A percentile compares a stretch with the other conserved stretches of the same genome.
Conservation (phyloP, 352 stramenopile genomes). For the Phytophthora hibernalis region DNA sequence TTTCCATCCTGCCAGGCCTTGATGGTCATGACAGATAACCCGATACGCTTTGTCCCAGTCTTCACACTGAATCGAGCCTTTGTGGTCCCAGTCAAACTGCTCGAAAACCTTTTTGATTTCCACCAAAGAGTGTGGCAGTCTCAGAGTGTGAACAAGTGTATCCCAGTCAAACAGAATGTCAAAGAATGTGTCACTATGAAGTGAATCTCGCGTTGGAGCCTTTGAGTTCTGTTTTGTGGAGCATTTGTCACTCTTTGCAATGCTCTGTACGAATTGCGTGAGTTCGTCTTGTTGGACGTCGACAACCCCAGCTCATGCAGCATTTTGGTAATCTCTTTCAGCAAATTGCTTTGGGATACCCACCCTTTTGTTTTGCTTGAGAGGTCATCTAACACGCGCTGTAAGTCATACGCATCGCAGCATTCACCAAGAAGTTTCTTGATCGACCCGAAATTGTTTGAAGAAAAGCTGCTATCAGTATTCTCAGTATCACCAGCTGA, state of each 20-base stretch:
- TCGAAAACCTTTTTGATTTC: slow-evolving; percentile 57
- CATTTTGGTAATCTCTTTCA: slow-evolving; percentile 35
- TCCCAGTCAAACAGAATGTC: slow-evolving; percentile 59
- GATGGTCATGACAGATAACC: slow-evolving; percentile 15
- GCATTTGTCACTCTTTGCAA: background rate
- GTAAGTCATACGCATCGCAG: slow-evolving; percentile 41
- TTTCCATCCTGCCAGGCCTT: slow-evolving; percentile 47
- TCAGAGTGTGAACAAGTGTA: slow-evolving; percentile 25
- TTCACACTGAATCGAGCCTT: slow-evolving; percentile 41
- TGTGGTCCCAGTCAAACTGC: slow-evolving; percentile 54
- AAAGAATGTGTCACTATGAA: slow-evolving; percentile 53
- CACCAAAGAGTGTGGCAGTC: slow-evolving; percentile 45
- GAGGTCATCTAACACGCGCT: slow-evolving; percentile 16
- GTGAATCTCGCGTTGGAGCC: background rate
- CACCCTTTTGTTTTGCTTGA: slow-evolving; percentile 12
- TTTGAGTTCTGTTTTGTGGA: background rate
- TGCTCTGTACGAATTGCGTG: slow-evolving; percentile 4
- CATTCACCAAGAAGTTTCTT: slow-evolving; percentile 24
- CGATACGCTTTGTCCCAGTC: slow-evolving; percentile 65
- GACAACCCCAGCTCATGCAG: slow-evolving; percentile 18
- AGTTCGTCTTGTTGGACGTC: slow-evolving; percentile 14
- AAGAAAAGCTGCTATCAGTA: background rate
- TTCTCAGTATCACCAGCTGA: background rate
- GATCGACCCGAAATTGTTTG: background rate
- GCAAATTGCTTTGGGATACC: slow-evolving; percentile 16